phyloP scores from a whole-genome alignment of 176 grass and related monocot species.

The Avena eriantha region DNA sequence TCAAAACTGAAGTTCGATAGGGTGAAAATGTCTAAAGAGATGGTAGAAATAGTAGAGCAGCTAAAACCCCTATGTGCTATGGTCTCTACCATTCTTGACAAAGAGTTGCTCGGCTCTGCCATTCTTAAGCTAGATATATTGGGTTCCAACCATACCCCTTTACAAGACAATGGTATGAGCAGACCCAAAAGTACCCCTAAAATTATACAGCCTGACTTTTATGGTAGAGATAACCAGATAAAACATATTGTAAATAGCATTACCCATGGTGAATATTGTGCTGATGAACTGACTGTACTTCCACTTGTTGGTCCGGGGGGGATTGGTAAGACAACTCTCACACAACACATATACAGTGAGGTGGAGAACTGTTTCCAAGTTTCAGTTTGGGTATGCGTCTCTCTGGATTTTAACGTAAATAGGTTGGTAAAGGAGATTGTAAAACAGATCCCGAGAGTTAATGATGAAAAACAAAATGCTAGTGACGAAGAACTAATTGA shows the following conservation, averaged over 20 bases:
- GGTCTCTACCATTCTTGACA: slow-evolving; percentile 21
- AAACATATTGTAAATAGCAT: not conserved
- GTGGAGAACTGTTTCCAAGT: not conserved
- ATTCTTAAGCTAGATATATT: not conserved
- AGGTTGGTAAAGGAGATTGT: not conserved
- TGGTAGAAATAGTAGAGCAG: not conserved
- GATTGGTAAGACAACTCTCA: slow-evolving; percentile 55
- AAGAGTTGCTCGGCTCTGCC: not conserved
- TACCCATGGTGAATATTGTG: not conserved
- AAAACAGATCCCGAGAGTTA: not conserved
- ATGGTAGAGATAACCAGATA: slow-evolving; percentile 14
- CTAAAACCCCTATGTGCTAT: not conserved
- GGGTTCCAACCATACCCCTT: not conserved
- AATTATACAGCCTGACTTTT: not conserved
- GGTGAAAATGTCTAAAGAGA: not conserved
- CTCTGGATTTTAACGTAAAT: slow-evolving; percentile 12
- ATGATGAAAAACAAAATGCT: not conserved
- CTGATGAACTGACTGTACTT: not conserved
- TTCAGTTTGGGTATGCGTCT: slow-evolving; percentile 41
- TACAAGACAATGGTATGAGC: not conserved
- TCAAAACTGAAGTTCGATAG: slow-evolving; percentile 1
- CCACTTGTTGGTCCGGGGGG: slow-evolving; percentile 52
- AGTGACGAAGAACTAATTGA: not conserved
- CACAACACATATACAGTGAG: slow-evolving; percentile 37
- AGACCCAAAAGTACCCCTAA: not conserved